phyloP scores from a whole-genome alignment of 192 early-diverging fungal species.

The Rhizophagus prolifer region DNA sequence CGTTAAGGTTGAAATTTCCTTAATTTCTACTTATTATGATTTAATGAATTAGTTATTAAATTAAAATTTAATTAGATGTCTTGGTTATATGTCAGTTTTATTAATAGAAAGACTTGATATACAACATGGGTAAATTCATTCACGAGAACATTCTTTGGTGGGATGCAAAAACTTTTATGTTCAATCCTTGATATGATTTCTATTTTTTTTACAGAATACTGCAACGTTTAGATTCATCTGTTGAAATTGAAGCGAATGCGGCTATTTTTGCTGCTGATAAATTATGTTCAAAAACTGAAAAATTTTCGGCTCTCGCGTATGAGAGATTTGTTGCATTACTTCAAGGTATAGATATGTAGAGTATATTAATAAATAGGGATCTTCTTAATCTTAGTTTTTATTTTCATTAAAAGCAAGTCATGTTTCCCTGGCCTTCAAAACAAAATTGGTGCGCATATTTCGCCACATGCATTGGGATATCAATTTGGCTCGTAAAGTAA shows the following conservation, averaged over 20 bases:
- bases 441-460: constrained; percentile 20
- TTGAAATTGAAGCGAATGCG: constrained; percentile 20
- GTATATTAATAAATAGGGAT: background rate
- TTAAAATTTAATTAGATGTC: background rate
- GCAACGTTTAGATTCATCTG: constrained; percentile 18
- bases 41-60: background rate
- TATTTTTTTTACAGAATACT: constrained; percentile 24
- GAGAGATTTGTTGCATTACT: constrained; percentile 11
- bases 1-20: background rate
- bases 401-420: background rate
- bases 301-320: constrained; percentile 3
- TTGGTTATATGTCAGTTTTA: constrained; percentile 24
- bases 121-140: constrained; percentile 18
- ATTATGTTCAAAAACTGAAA: constrained; percentile 13
- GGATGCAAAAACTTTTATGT: background rate
- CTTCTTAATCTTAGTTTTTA: background rate
- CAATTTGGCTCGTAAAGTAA: constrained; percentile 14
- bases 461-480: constrained; percentile 25
- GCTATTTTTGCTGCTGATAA: constrained; percentile 28
- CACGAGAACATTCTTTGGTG: background rate
- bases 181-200: background rate
- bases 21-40: background rate
- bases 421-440: background rate
- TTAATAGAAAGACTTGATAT: constrained; percentile 18
- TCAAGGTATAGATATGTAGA: background rate